Evolutionary conservation across 192 early-diverging fungal species (phyloP), one percentile per base, ranked within the genome.

Genomic region (Coemansia guatemalensis): DNA sequence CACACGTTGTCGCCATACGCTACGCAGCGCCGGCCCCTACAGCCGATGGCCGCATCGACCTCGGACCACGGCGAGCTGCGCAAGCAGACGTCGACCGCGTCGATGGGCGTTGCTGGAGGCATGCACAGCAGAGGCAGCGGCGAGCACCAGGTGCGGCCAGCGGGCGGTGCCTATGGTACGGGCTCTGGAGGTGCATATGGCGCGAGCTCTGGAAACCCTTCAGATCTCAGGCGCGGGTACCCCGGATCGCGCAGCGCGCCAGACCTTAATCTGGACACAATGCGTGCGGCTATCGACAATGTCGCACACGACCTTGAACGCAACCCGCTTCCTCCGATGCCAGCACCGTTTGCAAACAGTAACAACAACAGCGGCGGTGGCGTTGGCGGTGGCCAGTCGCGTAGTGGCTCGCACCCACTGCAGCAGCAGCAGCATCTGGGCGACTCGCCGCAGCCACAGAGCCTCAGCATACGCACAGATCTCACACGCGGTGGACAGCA

Each of bases 161-260:
- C 6, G 33, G 47, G 17, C 53, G 23, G 21, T 25, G 53, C 50
- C 35, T 25, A 24, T 41, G 58, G 26, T 21, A 41, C 29, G 47
- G 47, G 18, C 24, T 18, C 17, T 21, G 25, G 30, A 32, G n/a
- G n/a, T n/a, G 53, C 50, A 49, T 25, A 24, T 41, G 58, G 26
- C 44, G 26, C 29, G 47, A 48, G 18, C 24, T 18, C 17, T 21
- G 25, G 30, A 32, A 49, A 27, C n/a, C 39, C 65, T 23, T 53
- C 64, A 3, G 61, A 53, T 26, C 53, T 78, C 54, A 61, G 68
- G 29, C 64, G 57, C 8, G 67, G 20, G 1, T 63, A 78, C 51
- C 71, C 67, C 14, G 76, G 64, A 8, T 81, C 78, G 33, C 72
- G 73, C 54, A 81, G 78, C 27, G 66, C 78, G 48, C 78, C 78